Base-by-base conservation (phyloP, 352 stramenopile species). In the Globisporangium radiosum region DNA sequence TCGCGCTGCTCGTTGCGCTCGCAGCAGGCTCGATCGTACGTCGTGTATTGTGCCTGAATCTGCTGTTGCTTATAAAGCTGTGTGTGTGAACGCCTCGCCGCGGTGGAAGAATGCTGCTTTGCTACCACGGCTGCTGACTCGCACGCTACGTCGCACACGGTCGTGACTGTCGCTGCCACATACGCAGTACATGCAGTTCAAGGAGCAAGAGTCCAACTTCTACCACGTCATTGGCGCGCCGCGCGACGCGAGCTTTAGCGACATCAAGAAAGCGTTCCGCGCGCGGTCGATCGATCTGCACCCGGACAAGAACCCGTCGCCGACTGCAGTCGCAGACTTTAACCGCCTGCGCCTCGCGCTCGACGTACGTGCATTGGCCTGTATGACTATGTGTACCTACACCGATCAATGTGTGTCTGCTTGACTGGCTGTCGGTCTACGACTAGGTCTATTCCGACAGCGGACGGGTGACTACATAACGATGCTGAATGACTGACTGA, bases 191-290 rank as follows among this genome's bases (percentile, higher is more conserved):
- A 67, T 97, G 62, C 87, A 98, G 71, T 80, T 97, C 52, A 79
- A 89, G 66, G 83, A 94, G 59, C 85, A 94, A 59, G 88, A 95
- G 19, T 79, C 76, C 54, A 99, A 99, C 68, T 96, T 98, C 67
- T 99, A 99, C 70, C 70, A 87, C 55, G 72, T 98, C 45, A 72
- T 99, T 7, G 88, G 84, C 44, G 82, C 98, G 47, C 80, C 73
- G 19, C 88, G 95, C 57, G 86, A 96, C 55, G 88, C 92, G 5
- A 94, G 78, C 48, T 90, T 90, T 47, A 61, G 93, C 5, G 96
- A 99, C 63, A 98, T 99, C 68, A 99, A 99, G 72, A 87, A 90
- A 38, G 90, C 95, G n/a, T 99, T 98, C 82, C 96, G 97, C 68
- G 76, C 83, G 60, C 82, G 96, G 36, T 97, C 87, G 7, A 75